phyloP scores from a whole-genome alignment of 129 eudicot genomes.

The Tagetes erecta region DNA sequence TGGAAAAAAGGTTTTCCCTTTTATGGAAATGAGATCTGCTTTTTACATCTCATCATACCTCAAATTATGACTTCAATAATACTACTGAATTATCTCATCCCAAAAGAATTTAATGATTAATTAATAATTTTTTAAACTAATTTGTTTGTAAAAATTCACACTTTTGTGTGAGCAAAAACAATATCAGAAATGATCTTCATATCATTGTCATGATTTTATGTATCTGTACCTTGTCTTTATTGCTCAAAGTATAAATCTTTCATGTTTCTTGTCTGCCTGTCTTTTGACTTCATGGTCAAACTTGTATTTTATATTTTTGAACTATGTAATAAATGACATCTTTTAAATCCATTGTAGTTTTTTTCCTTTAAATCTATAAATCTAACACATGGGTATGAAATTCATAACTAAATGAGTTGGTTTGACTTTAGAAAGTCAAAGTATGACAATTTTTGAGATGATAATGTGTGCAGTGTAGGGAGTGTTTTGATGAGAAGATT shows the following conservation, averaged over 20 bases:
- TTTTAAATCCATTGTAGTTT: too few species aligned
- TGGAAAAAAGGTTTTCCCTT: constrained; percentile 60
- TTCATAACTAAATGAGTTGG: background rate
- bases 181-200: background rate
- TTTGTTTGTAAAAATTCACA: background rate
- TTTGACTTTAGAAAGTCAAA: constrained; percentile 20
- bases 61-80: constrained; percentile 26
- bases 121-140: background rate
- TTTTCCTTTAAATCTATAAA: too few species aligned
- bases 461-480: constrained; percentile 34
- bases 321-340: too few species aligned
- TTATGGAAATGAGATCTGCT: constrained; percentile 71
- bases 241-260: background rate
- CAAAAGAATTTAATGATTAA: constrained; percentile 15
- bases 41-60: constrained; percentile 63
- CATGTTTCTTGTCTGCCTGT: constrained; percentile 30
- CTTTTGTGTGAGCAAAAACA: background rate
- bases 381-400: background rate
- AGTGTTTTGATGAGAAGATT: constrained; percentile 27
- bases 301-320: background rate
- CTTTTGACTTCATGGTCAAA: constrained; percentile 7
- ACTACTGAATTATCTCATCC: constrained; percentile 18
- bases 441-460: background rate
- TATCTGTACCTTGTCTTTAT: background rate
- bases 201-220: background rate